phyloP scores from a whole-genome alignment of 257 asterid genomes.

The Nicotiana attenuata region DNA sequence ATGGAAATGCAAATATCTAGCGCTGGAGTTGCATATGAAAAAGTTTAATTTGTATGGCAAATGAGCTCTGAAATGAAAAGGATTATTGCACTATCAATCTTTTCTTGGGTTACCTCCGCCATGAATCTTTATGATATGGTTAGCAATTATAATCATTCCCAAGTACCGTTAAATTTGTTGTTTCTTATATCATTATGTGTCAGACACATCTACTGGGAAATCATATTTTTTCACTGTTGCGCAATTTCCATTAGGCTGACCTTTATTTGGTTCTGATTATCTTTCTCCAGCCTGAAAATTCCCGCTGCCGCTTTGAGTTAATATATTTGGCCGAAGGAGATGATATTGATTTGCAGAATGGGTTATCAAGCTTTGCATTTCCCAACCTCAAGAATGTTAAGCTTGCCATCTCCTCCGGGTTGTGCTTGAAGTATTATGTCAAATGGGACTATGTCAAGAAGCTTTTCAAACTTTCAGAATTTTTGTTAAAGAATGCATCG shows the following conservation, averaged over 20 bases:
- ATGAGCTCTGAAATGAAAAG: not conserved
- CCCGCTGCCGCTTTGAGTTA: not conserved
- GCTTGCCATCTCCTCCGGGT: not conserved
- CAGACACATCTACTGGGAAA: not conserved
- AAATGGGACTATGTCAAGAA: not conserved
- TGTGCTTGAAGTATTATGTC: not conserved
- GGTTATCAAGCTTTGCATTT: not conserved
- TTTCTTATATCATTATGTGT: not conserved
- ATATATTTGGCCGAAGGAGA: not conserved
- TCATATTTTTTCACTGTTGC: not conserved
- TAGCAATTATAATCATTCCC: not conserved
- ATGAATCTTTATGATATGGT: not conserved
- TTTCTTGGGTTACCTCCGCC: not conserved
- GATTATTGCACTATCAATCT: not conserved
- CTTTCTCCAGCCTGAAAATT: not conserved
- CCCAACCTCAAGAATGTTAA: not conserved
- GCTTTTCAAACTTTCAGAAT: not conserved
- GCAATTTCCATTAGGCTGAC: not conserved
- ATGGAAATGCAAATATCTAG: not conserved
- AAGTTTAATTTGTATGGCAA: not conserved
- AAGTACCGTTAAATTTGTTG: not conserved
- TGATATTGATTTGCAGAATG: not conserved
- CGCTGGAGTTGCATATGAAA: not conserved
- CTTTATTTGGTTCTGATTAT: not conserved
- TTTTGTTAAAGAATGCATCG: not conserved